Evolutionary conservation across 176 grass and related monocot genomes (phyloP).

Genomic region (Rhynchospora tenuis): DNA sequence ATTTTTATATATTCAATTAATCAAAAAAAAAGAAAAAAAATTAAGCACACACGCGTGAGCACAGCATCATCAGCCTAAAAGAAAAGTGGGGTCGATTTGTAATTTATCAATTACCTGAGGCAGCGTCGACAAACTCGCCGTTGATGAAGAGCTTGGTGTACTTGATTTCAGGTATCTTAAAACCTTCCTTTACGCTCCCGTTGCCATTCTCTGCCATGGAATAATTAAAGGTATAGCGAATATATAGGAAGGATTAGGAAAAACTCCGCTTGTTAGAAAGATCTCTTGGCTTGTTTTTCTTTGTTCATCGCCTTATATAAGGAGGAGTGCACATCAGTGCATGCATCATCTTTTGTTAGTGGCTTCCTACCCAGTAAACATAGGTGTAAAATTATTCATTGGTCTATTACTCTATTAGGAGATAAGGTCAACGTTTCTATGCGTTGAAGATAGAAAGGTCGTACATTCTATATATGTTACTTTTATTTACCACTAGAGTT

Average conservation of each 20-base stretch:
- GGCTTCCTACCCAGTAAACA: not conserved
- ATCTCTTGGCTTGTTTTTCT: not conserved
- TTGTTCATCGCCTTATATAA: not conserved
- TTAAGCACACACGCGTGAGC: too few relatives aligned
- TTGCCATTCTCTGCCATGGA: constrained; percentile 20
- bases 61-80: not conserved
- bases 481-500: too few relatives aligned
- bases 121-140: constrained; percentile 35
- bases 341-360: not conserved
- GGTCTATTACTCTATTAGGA: not conserved
- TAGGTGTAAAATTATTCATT: not conserved
- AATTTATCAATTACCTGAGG: constrained; percentile 25
- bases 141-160: constrained; percentile 53
- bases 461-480: too few relatives aligned
- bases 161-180: constrained; percentile 37
- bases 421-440: not conserved
- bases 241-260: not conserved
- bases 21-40: too few relatives aligned
- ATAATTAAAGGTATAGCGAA: not conserved
- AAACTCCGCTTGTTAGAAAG: not conserved
- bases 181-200: not conserved
- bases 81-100: not conserved
- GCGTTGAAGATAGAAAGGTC: not conserved
- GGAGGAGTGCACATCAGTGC: not conserved
- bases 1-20: too few relatives aligned